Evolutionary conservation across 1,139 yeast genomes (phyloP).

Genomic region (Debaryomyces nepalensis): DNA sequence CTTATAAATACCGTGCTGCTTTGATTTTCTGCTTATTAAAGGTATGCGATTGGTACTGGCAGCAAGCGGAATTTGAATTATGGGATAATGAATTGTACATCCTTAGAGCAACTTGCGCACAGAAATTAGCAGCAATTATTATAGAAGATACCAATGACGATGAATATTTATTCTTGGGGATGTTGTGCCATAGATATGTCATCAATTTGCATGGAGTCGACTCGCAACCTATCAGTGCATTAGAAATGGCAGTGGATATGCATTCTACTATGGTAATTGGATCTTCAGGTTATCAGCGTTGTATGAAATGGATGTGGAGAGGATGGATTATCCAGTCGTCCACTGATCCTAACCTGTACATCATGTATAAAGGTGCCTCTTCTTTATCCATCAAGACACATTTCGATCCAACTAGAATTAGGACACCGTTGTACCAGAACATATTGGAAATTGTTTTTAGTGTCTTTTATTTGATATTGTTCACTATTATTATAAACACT

Average conservation of each 20-base stretch:
- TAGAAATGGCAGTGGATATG: slow-evolving; percentile 86
- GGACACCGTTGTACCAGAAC: slow-evolving; percentile 84
- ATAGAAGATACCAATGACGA: slow-evolving; percentile 64
- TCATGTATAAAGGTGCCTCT: slow-evolving; percentile 62
- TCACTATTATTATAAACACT: slow-evolving; percentile 66
- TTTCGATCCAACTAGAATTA: slow-evolving; percentile 81
- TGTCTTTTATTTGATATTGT: slow-evolving; percentile 63
- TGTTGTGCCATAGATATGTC: slow-evolving; percentile 77
- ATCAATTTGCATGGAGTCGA: slow-evolving; percentile 68
- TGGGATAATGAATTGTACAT: slow-evolving; percentile 68
- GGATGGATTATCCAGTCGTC: slow-evolving; percentile 88
- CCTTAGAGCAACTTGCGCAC: slow-evolving; percentile 70
- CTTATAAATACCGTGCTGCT: slow-evolving; percentile 67
- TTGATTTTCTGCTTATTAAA: slow-evolving; percentile 71
- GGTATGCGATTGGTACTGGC: slow-evolving; percentile 80
- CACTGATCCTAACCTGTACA: slow-evolving; percentile 70
- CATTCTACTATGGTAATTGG: slow-evolving; percentile 80
- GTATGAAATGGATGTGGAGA: slow-evolving; percentile 89
- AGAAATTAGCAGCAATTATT: slow-evolving; percentile 67
- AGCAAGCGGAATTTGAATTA: slow-evolving; percentile 61
- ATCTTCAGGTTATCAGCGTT: slow-evolving; percentile 81
- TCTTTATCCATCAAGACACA: slow-evolving; percentile 64
- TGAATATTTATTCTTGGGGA: slow-evolving; percentile 71
- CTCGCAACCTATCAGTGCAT: slow-evolving; percentile 65
- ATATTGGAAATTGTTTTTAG: slow-evolving; percentile 70